Base-by-base conservation (phyloP, 1,284 basidiomycete genomes). In the Microbotryum intermedium region DNA sequence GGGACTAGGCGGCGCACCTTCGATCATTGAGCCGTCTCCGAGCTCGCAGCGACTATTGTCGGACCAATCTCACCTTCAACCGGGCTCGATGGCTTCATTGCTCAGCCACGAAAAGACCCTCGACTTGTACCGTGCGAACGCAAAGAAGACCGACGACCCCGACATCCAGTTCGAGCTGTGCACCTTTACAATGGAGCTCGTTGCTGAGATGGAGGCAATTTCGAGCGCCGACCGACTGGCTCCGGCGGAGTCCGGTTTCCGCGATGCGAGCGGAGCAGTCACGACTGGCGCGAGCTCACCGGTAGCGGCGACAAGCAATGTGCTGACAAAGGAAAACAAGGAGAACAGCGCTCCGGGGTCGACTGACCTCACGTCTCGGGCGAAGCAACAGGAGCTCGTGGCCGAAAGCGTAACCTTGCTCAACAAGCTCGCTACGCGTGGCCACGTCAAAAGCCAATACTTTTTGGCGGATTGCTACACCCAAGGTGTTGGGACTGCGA, bases 81-180 rank as follows among this genome's bases (percentile, higher is more conserved):
- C 93, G 21, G 95, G 95, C 50, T 87, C 87, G 58, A 85, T 92
- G 70, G 94, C 93, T 4, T 84, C 90, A 9, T 82, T 98, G 9
- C 84, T 97, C 63, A 90, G 89, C 1, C 90, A 97, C 76, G 89
- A 91, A 75, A 89, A 89, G 69, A 98, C 94, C 4, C 84, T 98
- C 62, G 91, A 97, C 75, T 84, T 95, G 60, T 98, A 98, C 79
- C 87, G 95, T 48, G 84, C 87, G 51, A 98, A 98, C 74, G 94
- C 94, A 28, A 97, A 95, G 78, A 98, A 97, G 79, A 95, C 92
- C 0, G 92, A 97, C 78, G 92, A 98, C 75, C 93, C 94, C 0
- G 90, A 95, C 73, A 80, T 97, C 61, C 94, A 94, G 74, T 98
- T 94, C 78, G 94, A 98, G 76, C 94, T 98, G 70, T 90, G 93